A percentile compares a stretch with the other conserved stretches of the same genome.
Evolutionary conservation across 225 moss, liverwort and hornwort genomes (phyloP).

Genomic region (Antitrichia curtipendula): DNA sequence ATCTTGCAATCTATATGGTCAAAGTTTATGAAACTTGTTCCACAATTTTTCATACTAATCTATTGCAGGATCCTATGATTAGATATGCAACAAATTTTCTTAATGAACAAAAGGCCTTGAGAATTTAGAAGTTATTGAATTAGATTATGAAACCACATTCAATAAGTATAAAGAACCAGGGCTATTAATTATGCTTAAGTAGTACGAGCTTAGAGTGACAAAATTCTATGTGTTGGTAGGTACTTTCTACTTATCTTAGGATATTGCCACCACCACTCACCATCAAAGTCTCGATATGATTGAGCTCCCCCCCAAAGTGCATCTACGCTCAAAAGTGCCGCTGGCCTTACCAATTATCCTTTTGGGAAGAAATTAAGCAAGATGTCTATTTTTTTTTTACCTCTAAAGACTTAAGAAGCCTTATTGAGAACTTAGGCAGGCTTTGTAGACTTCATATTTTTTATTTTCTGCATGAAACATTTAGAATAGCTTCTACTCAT

Average conservation of each 20-base stretch:
- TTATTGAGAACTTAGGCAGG: rapidly evolving
- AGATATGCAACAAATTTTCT: not conserved
- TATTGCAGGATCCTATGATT: rapidly evolving
- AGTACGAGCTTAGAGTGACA: not conserved
- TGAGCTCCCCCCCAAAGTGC: rapidly evolving
- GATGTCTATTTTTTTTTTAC: rapidly evolving
- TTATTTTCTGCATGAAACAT: not conserved
- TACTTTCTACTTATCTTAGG: not conserved
- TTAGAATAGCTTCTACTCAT: not conserved
- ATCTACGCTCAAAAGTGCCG: rapidly evolving
- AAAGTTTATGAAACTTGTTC: not conserved
- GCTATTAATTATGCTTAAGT: not conserved
- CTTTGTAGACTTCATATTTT: not conserved
- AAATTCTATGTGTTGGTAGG: not conserved
- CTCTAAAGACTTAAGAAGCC: rapidly evolving
- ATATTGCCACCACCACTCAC: rapidly evolving
- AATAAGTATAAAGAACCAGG: not conserved
- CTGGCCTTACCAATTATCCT: rapidly evolving
- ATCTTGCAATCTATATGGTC: rapidly evolving
- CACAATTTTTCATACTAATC: rapidly evolving
- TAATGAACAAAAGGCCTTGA: not conserved
- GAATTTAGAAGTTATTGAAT: rapidly evolving
- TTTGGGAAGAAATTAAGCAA: no score
- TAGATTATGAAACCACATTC: not conserved
- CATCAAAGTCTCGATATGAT: not conserved